A percentile compares a stretch with the other conserved stretches of the same genome.
phyloP scores from a whole-genome alignment of 257 asterid species.

The Eucommia ulmoides region DNA sequence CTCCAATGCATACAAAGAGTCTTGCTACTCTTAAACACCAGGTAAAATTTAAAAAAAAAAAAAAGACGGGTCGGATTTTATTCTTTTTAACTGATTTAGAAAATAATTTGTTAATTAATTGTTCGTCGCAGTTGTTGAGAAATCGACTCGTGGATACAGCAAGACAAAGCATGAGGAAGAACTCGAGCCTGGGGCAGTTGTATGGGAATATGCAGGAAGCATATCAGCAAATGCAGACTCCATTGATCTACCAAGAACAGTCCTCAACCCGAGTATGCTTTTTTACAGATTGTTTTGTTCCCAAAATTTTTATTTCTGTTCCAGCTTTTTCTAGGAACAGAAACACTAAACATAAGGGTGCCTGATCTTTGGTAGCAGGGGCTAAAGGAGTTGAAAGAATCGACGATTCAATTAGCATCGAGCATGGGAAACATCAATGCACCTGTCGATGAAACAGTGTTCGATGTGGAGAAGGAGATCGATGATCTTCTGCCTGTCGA shows the following conservation, averaged over 20 bases:
- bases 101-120: too few relatives aligned
- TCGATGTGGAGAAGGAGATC: conserved; percentile 72
- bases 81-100: too few relatives aligned
- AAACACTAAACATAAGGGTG: too few relatives aligned
- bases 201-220: conserved; percentile 91
- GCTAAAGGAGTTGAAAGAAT: conserved; percentile 73
- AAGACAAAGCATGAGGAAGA: conserved; percentile 45
- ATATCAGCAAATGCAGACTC: conserved; percentile 80
- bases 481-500: conserved; percentile 75
- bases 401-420: conserved; percentile 63
- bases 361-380: conserved; percentile 31
- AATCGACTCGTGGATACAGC: conserved; percentile 62
- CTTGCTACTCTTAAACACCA: conserved; percentile 88
- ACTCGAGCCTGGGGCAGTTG: conserved; percentile 68
- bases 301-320: too few relatives aligned
- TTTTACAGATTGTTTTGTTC: too few relatives aligned
- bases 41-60: too few relatives aligned
- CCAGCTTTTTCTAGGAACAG: too few relatives aligned
- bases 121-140: conserved; percentile 58
- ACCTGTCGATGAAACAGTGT: conserved; percentile 66
- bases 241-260: conserved; percentile 60
- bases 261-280: conserved; percentile 46
- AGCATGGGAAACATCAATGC: conserved; percentile 71
- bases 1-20: conserved; percentile 90
- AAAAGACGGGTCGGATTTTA: too few relatives aligned